phyloP scores from a whole-genome alignment of 2,329 filamentous ascomycete genomes.

The Polychaeton citri region DNA sequence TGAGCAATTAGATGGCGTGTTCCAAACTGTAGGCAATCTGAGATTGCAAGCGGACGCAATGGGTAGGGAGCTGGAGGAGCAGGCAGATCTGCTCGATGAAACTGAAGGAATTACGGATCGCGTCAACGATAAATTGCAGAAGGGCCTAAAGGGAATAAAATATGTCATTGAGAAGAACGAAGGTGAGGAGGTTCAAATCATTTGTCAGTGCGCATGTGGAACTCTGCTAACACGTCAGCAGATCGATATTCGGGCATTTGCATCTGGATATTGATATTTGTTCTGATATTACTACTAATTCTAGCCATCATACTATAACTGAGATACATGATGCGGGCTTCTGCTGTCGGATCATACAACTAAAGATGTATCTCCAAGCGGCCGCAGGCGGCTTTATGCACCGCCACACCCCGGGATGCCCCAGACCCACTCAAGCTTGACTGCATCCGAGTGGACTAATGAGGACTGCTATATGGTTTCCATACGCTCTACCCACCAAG shows the following conservation, averaged over 20 bases:
- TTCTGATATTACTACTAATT: slow-evolving; percentile 74
- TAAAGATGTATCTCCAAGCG: no score
- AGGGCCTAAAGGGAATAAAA: slow-evolving; percentile 73
- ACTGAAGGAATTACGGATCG: slow-evolving; percentile 76
- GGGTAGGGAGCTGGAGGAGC: slow-evolving; percentile 92
- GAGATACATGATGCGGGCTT: no score
- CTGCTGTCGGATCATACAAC: no score
- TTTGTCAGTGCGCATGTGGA: slow-evolving; percentile 4
- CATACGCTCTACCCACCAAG: no score
- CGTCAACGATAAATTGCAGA: slow-evolving; percentile 73
- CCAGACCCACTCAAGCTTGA: background rate
- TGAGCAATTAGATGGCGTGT: slow-evolving; percentile 81
- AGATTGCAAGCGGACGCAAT: slow-evolving; percentile 86
- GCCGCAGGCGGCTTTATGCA: no score
- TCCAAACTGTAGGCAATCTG: slow-evolving; percentile 82
- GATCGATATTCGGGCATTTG: slow-evolving; percentile 73
- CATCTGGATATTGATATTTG: slow-evolving; percentile 75
- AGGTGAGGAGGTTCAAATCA: slow-evolving; percentile 43
- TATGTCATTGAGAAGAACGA: slow-evolving; percentile 82
- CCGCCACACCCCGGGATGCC: background rate
- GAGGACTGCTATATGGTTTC: no score
- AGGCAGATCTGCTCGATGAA: slow-evolving; percentile 74
- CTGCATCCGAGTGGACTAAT: background rate
- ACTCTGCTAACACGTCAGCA: slow-evolving; percentile 17
- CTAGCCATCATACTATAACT: slow-evolving; percentile 53